Conservation (phyloP, 148 eudicot genomes). For the Nyssa sinensis region DNA sequence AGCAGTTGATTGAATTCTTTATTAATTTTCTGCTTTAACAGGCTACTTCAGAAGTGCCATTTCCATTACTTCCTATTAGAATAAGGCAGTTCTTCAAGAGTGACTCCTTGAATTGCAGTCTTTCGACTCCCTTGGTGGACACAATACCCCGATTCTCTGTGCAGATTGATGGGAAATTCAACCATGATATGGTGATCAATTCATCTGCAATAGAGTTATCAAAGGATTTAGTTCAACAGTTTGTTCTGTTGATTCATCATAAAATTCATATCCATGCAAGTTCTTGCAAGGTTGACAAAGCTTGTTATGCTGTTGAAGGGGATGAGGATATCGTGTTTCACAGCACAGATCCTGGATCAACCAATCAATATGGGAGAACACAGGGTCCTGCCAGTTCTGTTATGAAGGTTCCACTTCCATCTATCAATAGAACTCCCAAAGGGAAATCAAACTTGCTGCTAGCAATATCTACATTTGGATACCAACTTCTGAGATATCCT, state of each 20-base stretch:
- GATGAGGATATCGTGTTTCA: conserved; percentile 21
- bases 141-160: conserved; percentile 54
- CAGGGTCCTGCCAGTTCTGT: conserved; percentile 29
- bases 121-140: conserved; percentile 32
- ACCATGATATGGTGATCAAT: conserved; percentile 45
- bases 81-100: conserved; percentile 63
- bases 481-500: conserved; percentile 81
- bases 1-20: conserved; percentile 6
- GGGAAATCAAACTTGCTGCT: conserved; percentile 57
- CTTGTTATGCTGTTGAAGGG: conserved; percentile 24
- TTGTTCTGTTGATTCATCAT: conserved; percentile 61
- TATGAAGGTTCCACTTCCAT: conserved; percentile 25
- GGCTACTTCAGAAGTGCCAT: conserved; percentile 90
- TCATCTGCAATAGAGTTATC: conserved; percentile 60
- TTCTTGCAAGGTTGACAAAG: conserved; percentile 19
- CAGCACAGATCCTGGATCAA: conserved; percentile 24
- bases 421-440: conserved; percentile 36
- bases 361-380: conserved; percentile 27
- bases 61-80: conserved; percentile 49
- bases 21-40: conserved; percentile 27
- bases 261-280: conserved; percentile 36
- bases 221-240: conserved; percentile 61
- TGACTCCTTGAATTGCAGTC: conserved; percentile 31
- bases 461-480: conserved; percentile 69
- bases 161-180: conserved; percentile 55